Evolutionary conservation across 129 eudicot species (phyloP), one percentile per base, ranked within the genome.

Genomic region (Artemisia annua): DNA sequence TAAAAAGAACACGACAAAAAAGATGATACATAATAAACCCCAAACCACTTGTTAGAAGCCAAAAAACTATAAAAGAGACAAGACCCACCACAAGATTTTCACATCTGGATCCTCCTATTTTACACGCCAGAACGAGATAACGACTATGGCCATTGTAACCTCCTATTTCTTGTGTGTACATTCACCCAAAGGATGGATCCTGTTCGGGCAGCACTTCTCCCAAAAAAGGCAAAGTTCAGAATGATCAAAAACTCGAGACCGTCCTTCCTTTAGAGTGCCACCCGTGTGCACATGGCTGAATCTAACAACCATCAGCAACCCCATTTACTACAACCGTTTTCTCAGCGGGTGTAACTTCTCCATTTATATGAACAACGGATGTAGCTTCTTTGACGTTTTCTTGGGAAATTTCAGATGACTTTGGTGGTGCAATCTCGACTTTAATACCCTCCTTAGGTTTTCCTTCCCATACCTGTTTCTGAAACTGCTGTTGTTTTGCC

Each of bases 381-480:
- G 51, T 51, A 22, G 74, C 66, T 57, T 76, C 86, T 55, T 75
- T 79, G 28, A 69, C 64, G 35, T 39, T 32, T 32, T 81, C 88
- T 1, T 73, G 80, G 54, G 58, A 19, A 53, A 13, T 52, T 20
- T 84, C 87, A 1, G 65, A 43, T 13, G 87, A 50, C 12, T 84
- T 84, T 11, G 69, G 82, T 35, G 85, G 12, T 54, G 30, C 48
- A 9, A 51, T 15, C 15, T 88, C 86, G 4, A 72, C 83, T 44
- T 82, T 79, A 20, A 80, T 10, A 7, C 65, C 80, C 24, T 82
- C 66, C 71, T 82, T 61, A 12, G 81, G 75, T 49, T 78, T 88
- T 43, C 90, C 95, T 79, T 85, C 91, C 95, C 95, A 88, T 11
- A 66, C 90, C 84, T 91, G 96, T 68, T 84, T 89, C 72, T 86